Evolutionary conservation across 257 asterid genomes (phyloP).

Genomic region (Paulownia fortunei): DNA sequence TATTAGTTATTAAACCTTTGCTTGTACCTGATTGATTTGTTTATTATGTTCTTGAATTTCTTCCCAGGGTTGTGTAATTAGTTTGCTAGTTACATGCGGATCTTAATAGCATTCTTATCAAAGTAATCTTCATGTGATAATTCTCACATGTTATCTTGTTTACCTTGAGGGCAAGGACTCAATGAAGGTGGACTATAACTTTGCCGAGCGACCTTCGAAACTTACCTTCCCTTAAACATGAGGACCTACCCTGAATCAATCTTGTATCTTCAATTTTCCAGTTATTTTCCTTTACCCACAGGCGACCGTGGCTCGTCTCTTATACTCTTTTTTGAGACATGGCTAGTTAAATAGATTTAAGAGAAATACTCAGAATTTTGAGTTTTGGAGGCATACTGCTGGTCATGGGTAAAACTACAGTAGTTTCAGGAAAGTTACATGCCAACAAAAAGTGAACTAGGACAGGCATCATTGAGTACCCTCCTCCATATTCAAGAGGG

Average conservation of each 20-base stretch:
- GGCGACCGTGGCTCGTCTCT: too few species aligned
- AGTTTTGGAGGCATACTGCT: neutral
- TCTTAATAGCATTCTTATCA: too few species aligned
- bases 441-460: conserved; percentile 23
- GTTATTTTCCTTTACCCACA: neutral
- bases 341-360: neutral
- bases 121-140: neutral
- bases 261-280: neutral
- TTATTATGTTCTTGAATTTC: too few species aligned
- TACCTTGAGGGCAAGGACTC: neutral
- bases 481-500: conserved; percentile 25
- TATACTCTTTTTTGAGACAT: neutral
- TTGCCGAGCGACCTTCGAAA: neutral
- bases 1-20: too few species aligned
- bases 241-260: neutral
- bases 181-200: neutral
- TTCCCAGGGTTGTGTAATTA: too few species aligned
- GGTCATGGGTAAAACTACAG: conserved; percentile 3
- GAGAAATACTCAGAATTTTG: neutral
- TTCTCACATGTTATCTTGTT: neutral
- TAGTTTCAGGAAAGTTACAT: conserved; percentile 28
- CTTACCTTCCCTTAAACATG: neutral
- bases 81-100: too few species aligned
- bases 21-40: too few species aligned
- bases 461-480: conserved; percentile 11